Percentiles rank a stretch among this genome's conserved stretches.
phyloP scores from a whole-genome alignment of 495 filamentous ascomycete species.

The Thermochaetoides thermophila region DNA sequence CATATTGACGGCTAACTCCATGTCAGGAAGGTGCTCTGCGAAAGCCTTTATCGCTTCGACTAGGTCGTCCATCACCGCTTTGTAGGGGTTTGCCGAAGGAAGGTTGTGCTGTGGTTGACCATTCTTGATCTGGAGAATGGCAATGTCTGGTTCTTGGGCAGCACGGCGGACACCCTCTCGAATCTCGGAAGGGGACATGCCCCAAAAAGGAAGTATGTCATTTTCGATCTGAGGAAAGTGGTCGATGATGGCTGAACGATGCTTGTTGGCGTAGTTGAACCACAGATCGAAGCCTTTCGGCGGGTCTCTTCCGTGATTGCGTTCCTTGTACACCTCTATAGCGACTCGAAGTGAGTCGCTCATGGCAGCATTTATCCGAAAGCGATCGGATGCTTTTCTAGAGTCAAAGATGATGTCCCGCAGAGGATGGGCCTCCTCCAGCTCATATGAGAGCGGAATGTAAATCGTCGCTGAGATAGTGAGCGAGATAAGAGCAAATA shows the following conservation, averaged over 20 bases:
- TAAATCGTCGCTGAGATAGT: conserved; percentile 20
- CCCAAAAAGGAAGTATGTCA: conserved; percentile 62
- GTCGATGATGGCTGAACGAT: conserved; percentile 54
- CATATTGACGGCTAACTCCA: conserved; percentile 71
- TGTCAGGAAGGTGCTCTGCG: conserved; percentile 54
- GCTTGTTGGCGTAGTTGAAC: conserved; percentile 54
- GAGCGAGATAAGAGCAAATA: conserved; percentile 18
- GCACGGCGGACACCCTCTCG: conserved; percentile 25
- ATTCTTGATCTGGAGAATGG: conserved; percentile 29
- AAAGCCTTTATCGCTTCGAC: conserved; percentile 53
- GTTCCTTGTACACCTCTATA: conserved; percentile 41
- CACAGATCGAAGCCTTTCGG: conserved; percentile 55
- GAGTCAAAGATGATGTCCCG: conserved; percentile 35
- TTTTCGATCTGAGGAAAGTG: conserved; percentile 59
- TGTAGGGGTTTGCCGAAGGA: conserved; percentile 28
- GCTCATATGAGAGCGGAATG: conserved; percentile 6
- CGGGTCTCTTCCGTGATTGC: conserved; percentile 40
- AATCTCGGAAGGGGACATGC: conserved; percentile 44
- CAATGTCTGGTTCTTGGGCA: conserved; percentile 23
- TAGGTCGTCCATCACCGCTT: conserved; percentile 45
- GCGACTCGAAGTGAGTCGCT: conserved; percentile 39
- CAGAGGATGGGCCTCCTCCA: conserved; percentile 30
- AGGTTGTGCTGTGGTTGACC: conserved; percentile 34
- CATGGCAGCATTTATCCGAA: conserved; percentile 28
- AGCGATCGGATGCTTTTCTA: conserved; percentile 31